phyloP scores from a whole-genome alignment of 257 asterid species.

The Solanum clarkiae region DNA sequence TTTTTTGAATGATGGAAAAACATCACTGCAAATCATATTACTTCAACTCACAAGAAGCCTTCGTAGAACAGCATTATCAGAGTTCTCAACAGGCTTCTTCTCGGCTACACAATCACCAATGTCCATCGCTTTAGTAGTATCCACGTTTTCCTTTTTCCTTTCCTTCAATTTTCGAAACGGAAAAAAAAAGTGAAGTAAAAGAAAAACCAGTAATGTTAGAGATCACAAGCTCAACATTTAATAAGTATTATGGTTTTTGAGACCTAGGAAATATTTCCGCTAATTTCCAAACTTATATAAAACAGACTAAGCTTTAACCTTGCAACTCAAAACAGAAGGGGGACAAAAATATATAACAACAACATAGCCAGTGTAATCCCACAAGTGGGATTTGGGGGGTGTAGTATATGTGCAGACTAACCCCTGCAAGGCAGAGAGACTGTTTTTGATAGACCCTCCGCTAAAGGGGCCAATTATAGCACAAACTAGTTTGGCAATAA shows the following conservation, averaged over 20 bases:
- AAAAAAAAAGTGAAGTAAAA: neutral
- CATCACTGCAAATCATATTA: conserved; percentile 20
- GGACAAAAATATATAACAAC: neutral
- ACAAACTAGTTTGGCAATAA: neutral
- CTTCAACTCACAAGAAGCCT: conserved; percentile 94
- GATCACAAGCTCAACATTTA: neutral
- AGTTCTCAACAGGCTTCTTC: conserved; percentile 28
- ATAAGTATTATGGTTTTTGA: neutral
- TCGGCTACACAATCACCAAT: conserved; percentile 22
- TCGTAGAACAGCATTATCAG: conserved; percentile 60
- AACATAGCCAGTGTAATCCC: too few relatives aligned
- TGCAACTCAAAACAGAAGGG: neutral
- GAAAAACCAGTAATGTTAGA: neutral
- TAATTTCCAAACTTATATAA: neutral
- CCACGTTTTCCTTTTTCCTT: neutral
- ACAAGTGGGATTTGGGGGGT: too few relatives aligned
- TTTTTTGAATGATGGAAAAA: conserved; percentile 9
- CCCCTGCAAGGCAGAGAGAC: neutral
- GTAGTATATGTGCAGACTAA: too few relatives aligned
- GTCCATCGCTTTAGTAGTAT: conserved; percentile 18
- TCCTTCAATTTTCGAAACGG: neutral
- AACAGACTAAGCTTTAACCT: neutral
- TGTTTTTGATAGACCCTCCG: neutral
- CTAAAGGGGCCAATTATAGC: neutral
- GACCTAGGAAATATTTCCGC: neutral